Evolutionary conservation across 441 rosid species (phyloP), one percentile per base, ranked within the genome.

Genomic region (California macrophylla): DNA sequence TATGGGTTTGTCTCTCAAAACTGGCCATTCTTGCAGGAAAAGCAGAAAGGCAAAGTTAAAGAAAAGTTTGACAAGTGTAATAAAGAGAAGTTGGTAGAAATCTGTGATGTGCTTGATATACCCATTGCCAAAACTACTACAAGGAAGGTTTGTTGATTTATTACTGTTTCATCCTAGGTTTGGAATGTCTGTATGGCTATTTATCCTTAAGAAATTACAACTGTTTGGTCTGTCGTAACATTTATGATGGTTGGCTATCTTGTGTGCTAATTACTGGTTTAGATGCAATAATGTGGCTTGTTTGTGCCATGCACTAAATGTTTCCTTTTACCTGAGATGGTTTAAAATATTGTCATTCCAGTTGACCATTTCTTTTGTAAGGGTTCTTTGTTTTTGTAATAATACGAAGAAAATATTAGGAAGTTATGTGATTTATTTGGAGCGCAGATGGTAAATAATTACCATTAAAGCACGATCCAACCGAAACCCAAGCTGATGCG

Each of bases 61-160:
- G 98, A 94, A 65, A 94, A 90, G 80, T 61, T 94, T 72, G 98
- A 94, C 73, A 94, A 90, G 85, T 85, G 84, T 72, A 84, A 78
- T 74, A 94, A 94, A 78, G 98, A 94, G 79, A 91, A 87, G 80
- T 68, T 94, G 79, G 68, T 83, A 72, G 98, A 91, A 73, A 76
- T 88, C 16, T 91, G 98, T 66, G 97, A 94, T 73, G 69, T 91
- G 65, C 86, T 91, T 71, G 96, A 93, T 84, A 76, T 91, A 76
- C 78, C 83, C 40, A 65, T 87, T 78, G 70, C 83, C 66, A 94
- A 82, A 83, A 56, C 84, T 76, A 75, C 92, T 30, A 78, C 89
- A 66, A 89, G 77, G 88, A 93, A 94, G 97, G 97, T 90, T 66
- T 21, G 79, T 69, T 64, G 28, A 42, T 74, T 67, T 65, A 36